Conservation (phyloP, 2,329 filamentous ascomycete genomes). For the Fusarium sp. region DNA sequence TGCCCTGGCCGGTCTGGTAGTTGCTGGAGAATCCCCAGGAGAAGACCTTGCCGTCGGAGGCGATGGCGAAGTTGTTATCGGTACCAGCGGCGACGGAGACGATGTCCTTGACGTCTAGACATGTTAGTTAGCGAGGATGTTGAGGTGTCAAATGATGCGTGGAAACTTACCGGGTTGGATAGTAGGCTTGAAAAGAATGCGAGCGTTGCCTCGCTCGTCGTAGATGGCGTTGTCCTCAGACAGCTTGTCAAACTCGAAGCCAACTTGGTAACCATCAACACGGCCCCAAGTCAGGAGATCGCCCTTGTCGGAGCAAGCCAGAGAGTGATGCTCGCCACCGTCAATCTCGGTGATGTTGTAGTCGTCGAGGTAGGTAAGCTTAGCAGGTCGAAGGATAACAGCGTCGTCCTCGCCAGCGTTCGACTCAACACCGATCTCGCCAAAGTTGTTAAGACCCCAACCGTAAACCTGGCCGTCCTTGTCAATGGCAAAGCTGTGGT, state of each 20-base stretch:
- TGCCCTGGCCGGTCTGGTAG: conserved; percentile 83
- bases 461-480: conserved; percentile 76
- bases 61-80: conserved; percentile 80
- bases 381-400: conserved; percentile 77
- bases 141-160: not conserved
- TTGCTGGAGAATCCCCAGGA: conserved; percentile 85
- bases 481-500: conserved; percentile 85
- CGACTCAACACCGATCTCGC: conserved; percentile 75
- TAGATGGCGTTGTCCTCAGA: conserved; percentile 66
- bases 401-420: conserved; percentile 66
- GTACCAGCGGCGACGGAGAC: conserved; percentile 69
- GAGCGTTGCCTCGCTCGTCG: conserved; percentile 70
- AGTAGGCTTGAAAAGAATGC: conserved; percentile 67
- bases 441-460: conserved; percentile 91
- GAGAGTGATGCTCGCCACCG: conserved; percentile 80
- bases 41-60: conserved; percentile 76
- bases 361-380: conserved; percentile 72
- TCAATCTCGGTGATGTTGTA: conserved; percentile 74
- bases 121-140: not conserved
- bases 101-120: conserved; percentile 63
- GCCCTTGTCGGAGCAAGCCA: conserved; percentile 68
- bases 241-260: conserved; percentile 65
- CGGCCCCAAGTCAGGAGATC: conserved; percentile 71
- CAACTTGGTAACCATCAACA: conserved; percentile 63
- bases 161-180: conserved; percentile 56